Conservation (phyloP, 495 filamentous ascomycete species). For the Amphirosellinia nigrospora region DNA sequence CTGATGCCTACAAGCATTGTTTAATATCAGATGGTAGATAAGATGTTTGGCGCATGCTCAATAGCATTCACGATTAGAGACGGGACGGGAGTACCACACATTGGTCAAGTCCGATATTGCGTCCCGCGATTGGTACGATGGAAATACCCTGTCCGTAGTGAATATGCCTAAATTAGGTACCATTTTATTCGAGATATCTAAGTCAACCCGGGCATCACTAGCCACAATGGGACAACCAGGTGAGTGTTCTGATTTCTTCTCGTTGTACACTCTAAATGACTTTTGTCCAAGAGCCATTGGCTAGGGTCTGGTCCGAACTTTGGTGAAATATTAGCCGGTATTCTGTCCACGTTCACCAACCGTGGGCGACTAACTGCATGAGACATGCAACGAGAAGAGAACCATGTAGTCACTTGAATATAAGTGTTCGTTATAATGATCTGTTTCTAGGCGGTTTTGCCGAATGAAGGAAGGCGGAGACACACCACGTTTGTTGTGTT, state of each 20-base stretch:
- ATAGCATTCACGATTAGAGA: not conserved
- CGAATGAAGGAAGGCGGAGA: not conserved
- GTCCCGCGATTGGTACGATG: constrained; percentile 8
- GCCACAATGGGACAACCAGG: not conserved
- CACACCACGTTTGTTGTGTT: not conserved
- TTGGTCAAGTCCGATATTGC: constrained; percentile 25
- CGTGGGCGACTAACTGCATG: not conserved
- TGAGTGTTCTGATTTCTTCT: not conserved
- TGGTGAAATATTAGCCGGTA: not conserved
- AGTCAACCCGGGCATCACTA: constrained; percentile 22
- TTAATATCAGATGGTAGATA: constrained; percentile 9
- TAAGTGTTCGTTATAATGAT: not conserved
- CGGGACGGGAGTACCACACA: constrained; percentile 17
- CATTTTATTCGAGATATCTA: constrained; percentile 27
- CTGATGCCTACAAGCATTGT: not conserved
- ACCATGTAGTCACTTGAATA: not conserved
- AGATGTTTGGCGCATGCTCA: not conserved
- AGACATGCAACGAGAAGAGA: not conserved
- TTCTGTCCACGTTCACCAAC: not conserved
- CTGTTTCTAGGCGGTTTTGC: not conserved
- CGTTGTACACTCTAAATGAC: not conserved
- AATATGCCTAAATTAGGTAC: constrained; percentile 36
- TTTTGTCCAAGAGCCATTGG: not conserved
- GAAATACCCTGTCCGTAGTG: constrained; percentile 27
- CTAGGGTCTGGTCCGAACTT: not conserved